Percentiles rank a stretch among this genome's conserved stretches.
phyloP scores from a whole-genome alignment of 768 basidiomycete species.

The Psilocybe cyanescens region DNA sequence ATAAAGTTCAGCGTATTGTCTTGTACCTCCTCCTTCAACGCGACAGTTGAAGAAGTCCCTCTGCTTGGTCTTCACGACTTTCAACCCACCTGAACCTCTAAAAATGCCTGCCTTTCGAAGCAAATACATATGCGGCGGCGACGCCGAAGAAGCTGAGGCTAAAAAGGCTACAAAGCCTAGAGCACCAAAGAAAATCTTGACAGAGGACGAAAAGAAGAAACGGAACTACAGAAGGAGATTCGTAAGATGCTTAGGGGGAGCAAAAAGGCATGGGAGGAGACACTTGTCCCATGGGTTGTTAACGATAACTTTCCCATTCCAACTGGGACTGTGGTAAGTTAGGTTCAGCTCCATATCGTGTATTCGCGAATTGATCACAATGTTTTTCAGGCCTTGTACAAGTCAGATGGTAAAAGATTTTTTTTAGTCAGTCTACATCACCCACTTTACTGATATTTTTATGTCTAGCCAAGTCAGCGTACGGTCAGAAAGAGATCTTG shows the following conservation, averaged over 20 bases:
- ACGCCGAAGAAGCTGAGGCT: neutral
- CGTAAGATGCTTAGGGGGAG: neutral
- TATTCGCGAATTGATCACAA: neutral
- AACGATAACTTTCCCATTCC: neutral
- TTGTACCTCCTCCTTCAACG: too few species aligned
- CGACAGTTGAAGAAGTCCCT: too few species aligned
- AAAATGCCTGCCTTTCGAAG: neutral
- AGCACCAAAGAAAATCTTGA: neutral
- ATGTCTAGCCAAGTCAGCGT: neutral
- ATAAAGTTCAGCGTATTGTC: too few species aligned
- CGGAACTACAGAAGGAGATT: neutral
- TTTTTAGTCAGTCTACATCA: too few species aligned
- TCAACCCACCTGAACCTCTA: neutral
- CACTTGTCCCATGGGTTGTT: neutral
- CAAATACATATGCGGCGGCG: neutral
- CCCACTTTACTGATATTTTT: neutral
- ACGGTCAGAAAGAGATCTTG: constrained; percentile 5
- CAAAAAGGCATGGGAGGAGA: constrained; percentile 8
- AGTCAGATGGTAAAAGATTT: constrained; percentile 3
- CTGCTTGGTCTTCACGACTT: too few species aligned
- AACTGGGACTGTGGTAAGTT: constrained; percentile 1
- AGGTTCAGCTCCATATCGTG: neutral
- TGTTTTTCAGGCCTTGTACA: neutral
- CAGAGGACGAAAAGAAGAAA: neutral
- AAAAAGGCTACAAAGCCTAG: neutral